Percentiles rank a stretch among this genome's conserved stretches.
Evolutionary conservation across 1,284 basidiomycete species (phyloP).

Genomic region (Puccinia polysora): DNA sequence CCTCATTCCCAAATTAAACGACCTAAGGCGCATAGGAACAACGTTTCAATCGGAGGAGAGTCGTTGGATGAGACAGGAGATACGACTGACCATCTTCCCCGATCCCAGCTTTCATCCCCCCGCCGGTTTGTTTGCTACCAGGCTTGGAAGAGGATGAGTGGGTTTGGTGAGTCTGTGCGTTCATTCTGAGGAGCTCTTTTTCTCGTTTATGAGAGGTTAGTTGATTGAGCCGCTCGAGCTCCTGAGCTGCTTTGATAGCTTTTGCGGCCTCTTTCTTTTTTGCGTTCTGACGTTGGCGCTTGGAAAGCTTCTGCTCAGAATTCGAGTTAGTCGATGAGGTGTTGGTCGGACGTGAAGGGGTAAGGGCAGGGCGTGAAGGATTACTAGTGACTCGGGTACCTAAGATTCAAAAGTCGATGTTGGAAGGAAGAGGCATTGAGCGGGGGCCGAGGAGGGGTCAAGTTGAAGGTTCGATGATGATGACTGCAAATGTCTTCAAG

Average conservation of each 20-base stretch:
- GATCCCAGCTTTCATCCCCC: background rate
- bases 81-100: conserved; percentile 10
- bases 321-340: background rate
- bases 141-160: background rate
- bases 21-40: too few relatives aligned
- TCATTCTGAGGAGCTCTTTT: conserved; percentile 29
- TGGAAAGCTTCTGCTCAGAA: conserved; percentile 9
- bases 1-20: too few relatives aligned
- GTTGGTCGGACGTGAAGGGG: background rate
- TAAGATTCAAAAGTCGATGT: too few relatives aligned
- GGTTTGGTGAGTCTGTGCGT: conserved; percentile 14
- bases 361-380: background rate
- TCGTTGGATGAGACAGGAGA: background rate
- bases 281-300: conserved; percentile 41
- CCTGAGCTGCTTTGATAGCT: conserved; percentile 27
- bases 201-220: conserved; percentile 36
- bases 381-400: background rate
- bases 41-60: too few relatives aligned
- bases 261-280: conserved; percentile 42
- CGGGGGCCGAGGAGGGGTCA: too few relatives aligned
- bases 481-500: too few relatives aligned
- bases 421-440: too few relatives aligned
- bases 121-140: background rate
- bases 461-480: too few relatives aligned
- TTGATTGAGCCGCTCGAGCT: conserved; percentile 20